A percentile compares a stretch with the other conserved stretches of the same genome.
Conservation (phyloP, 2,329 filamentous ascomycete species). For the Incumbomyces lentus region DNA sequence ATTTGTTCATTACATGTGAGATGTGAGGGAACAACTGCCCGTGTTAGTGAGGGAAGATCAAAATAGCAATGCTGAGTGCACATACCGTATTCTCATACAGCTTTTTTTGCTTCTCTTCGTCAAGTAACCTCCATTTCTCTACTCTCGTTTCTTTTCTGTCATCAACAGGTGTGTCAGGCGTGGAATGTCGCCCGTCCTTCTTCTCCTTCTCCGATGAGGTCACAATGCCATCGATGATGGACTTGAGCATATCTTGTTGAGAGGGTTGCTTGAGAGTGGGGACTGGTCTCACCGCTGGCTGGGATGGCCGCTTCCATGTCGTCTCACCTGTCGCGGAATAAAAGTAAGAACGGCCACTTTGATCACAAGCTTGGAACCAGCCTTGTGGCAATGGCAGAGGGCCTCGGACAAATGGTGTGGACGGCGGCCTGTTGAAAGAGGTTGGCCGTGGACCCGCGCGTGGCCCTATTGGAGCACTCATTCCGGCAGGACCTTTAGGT, state of each 20-base stretch:
- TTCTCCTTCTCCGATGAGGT: slow-evolving; percentile 48
- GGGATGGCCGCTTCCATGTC: slow-evolving; percentile 70
- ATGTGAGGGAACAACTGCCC: slow-evolving; percentile 69
- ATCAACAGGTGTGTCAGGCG: slow-evolving; percentile 56
- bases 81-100: slow-evolving; percentile 87
- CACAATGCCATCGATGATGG: slow-evolving; percentile 71
- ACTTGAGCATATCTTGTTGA: slow-evolving; percentile 56
- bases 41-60: neutral
- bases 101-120: slow-evolving; percentile 79
- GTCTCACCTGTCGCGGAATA: slow-evolving; percentile 69
- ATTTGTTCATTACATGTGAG: slow-evolving; percentile 77
- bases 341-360: slow-evolving; percentile 65
- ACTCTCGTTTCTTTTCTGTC: slow-evolving; percentile 41
- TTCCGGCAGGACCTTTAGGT: slow-evolving; percentile 11
- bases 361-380: slow-evolving; percentile 71
- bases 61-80: slow-evolving; percentile 13
- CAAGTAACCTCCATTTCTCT: slow-evolving; percentile 42
- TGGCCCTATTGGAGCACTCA: slow-evolving; percentile 21
- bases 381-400: slow-evolving; percentile 61
- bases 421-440: slow-evolving; percentile 44
- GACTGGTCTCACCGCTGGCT: slow-evolving; percentile 54
- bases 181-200: slow-evolving; percentile 37
- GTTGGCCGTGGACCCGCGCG: slow-evolving; percentile 40
- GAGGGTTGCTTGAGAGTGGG: slow-evolving; percentile 58
- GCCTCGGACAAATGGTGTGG: slow-evolving; percentile 45